Percentiles rank a stretch among this genome's conserved stretches.
These are phyloP conservation scores for Hirschfeldia incana DNA, from an alignment of 345 rosid species.

Conservation along the genomic window DNA sequence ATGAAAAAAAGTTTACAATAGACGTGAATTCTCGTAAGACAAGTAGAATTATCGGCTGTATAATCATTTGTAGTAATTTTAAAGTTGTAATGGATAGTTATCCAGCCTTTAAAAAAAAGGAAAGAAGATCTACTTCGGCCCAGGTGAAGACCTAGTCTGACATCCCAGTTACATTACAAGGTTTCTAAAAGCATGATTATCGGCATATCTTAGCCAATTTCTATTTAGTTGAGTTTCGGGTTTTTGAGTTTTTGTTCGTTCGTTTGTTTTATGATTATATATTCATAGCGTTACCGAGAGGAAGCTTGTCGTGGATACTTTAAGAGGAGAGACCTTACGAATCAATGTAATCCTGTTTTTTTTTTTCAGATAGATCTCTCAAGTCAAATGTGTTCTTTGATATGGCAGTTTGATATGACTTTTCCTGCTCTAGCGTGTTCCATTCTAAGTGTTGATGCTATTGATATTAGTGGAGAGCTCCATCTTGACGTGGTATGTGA, in stretches of 20 bases:
- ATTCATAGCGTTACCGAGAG: conserved; percentile 84
- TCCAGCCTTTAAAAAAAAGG: too few relatives aligned
- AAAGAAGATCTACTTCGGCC: too few relatives aligned
- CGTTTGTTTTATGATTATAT: conserved; percentile 60
- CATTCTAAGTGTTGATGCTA: conserved; percentile 89
- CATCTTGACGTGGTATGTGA: conserved; percentile 91
- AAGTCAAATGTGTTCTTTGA: conserved; percentile 1
- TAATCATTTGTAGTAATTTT: too few relatives aligned
- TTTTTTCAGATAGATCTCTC: conserved; percentile 4
- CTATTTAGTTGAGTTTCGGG: not conserved
- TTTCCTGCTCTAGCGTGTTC: conserved; percentile 95
- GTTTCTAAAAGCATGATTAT: too few relatives aligned
- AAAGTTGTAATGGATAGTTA: too few relatives aligned
- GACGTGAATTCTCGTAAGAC: too few relatives aligned
- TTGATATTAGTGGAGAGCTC: conserved; percentile 96
- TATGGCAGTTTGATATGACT: conserved; percentile 81
- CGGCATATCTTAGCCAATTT: not conserved
- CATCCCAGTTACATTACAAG: too few relatives aligned
- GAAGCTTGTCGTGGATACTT: conserved; percentile 93
- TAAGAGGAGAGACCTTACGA: conserved; percentile 84
- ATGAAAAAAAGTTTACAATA: too few relatives aligned
- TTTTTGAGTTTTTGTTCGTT: conserved; percentile 12
- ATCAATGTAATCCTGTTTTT: conserved; percentile 62
- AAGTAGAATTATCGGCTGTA: too few relatives aligned
- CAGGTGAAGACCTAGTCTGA: too few relatives aligned